phyloP scores from a whole-genome alignment of 2,329 filamentous ascomycete genomes.

The Shiraia sp. region DNA sequence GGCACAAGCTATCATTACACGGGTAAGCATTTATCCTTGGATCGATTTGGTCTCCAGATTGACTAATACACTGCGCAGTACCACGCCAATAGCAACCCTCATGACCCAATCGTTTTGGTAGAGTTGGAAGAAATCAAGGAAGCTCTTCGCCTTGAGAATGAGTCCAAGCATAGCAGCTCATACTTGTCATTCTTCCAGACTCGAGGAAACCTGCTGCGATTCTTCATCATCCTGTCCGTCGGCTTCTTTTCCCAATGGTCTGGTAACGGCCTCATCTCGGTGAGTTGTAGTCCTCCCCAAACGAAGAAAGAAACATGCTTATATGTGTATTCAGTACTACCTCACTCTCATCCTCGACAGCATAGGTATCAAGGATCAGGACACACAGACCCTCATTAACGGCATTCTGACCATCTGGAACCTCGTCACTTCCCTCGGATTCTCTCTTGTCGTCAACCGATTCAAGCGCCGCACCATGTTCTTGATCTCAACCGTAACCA shows the following conservation, averaged over 20 bases:
- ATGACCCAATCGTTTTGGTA: constrained; percentile 50
- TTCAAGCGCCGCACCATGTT: constrained; percentile 50
- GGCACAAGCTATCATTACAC: constrained; percentile 29
- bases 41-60: not conserved
- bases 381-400: constrained; percentile 44
- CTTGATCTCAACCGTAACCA: constrained; percentile 46
- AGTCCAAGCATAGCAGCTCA: constrained; percentile 30
- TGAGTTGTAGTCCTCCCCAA: not conserved
- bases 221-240: constrained; percentile 58
- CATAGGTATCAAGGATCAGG: constrained; percentile 41
- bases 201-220: constrained; percentile 58
- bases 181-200: constrained; percentile 24
- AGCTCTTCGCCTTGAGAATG: constrained; percentile 53
- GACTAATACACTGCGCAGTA: not conserved
- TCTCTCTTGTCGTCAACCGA: constrained; percentile 47
- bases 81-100: constrained; percentile 61
- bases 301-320: not conserved
- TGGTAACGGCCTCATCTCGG: constrained; percentile 33
- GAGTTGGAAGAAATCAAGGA: constrained; percentile 50
- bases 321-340: constrained; percentile 15
- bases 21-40: not conserved
- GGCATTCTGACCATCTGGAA: constrained; percentile 47
- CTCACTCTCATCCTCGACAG: constrained; percentile 42
- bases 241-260: constrained; percentile 63
- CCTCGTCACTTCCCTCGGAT: constrained; percentile 36